Evolutionary conservation across 2,329 filamentous ascomycete species (phyloP).

Genomic region (Esteya vermicola): DNA sequence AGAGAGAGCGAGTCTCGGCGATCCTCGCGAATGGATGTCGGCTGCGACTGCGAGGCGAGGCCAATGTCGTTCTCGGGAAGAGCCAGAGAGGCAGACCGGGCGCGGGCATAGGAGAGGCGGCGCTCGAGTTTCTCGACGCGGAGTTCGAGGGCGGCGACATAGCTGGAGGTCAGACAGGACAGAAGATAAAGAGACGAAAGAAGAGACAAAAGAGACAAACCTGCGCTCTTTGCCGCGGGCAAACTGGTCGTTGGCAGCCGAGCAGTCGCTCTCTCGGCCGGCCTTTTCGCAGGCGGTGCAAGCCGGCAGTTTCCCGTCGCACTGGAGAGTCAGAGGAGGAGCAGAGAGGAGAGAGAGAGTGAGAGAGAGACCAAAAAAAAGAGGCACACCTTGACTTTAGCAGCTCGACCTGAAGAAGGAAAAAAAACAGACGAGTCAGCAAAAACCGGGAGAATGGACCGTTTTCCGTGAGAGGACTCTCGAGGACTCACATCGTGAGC

Average conservation of each 20-base stretch:
- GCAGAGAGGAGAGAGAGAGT: background rate
- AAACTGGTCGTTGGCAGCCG: conserved; percentile 90
- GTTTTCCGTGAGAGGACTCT: background rate
- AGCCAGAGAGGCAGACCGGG: conserved; percentile 55
- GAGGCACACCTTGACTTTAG: conserved; percentile 67
- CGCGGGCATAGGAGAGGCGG: conserved; percentile 54
- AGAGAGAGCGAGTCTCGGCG: conserved; percentile 49
- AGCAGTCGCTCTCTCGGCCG: conserved; percentile 74
- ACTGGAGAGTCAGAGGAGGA: conserved; percentile 30
- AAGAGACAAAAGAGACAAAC: conserved; percentile 21
- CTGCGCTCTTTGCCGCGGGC: conserved; percentile 90
- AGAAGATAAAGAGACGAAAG: background rate
- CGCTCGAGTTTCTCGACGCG: conserved; percentile 79
- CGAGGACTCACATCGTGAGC: conserved; percentile 49
- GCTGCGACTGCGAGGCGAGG: no score
- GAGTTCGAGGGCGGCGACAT: conserved; percentile 88
- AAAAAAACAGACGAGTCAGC: background rate
- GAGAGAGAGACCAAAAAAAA: background rate
- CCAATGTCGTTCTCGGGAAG: conserved; percentile 45
- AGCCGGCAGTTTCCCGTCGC: conserved; percentile 87
- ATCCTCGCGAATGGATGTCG: conserved; percentile 21
- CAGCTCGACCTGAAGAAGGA: conserved; percentile 47
- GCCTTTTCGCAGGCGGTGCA: conserved; percentile 93
- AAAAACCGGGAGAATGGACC: background rate
- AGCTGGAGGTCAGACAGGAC: conserved; percentile 34